phyloP scores from a whole-genome alignment of 257 asterid genomes.

The Nicotiana knightiana region DNA sequence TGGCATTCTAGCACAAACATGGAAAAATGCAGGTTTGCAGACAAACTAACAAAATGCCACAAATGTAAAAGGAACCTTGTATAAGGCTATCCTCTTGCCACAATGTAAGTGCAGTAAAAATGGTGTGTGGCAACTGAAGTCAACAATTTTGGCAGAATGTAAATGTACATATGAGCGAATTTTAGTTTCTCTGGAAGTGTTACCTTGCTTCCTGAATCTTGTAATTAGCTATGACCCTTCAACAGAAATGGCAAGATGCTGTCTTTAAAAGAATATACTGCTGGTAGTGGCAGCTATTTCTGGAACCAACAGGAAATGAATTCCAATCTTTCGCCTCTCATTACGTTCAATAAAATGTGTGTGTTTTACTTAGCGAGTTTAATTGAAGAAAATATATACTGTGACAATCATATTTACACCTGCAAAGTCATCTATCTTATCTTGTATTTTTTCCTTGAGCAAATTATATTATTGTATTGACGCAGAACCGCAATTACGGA shows the following conservation, averaged over 20 bases:
- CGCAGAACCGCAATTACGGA: background rate
- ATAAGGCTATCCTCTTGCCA: background rate
- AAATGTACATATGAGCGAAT: background rate
- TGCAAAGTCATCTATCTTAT: background rate
- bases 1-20: background rate
- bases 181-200: slow-evolving; percentile 1
- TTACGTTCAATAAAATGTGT: background rate
- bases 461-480: background rate
- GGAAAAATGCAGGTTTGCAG: background rate
- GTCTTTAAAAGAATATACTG: background rate
- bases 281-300: background rate
- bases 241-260: background rate
- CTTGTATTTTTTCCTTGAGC: background rate
- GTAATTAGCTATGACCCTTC: slow-evolving; percentile 1
- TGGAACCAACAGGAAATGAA: background rate
- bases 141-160: slow-evolving; percentile 1
- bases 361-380: background rate
- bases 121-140: background rate
- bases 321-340: background rate
- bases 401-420: too few relatives aligned
- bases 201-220: slow-evolving; percentile 2
- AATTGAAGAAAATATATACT: background rate
- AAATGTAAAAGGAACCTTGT: background rate
- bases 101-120: background rate
- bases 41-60: background rate